Conservation (phyloP, 345 rosid genomes). For the Acer campestre region DNA sequence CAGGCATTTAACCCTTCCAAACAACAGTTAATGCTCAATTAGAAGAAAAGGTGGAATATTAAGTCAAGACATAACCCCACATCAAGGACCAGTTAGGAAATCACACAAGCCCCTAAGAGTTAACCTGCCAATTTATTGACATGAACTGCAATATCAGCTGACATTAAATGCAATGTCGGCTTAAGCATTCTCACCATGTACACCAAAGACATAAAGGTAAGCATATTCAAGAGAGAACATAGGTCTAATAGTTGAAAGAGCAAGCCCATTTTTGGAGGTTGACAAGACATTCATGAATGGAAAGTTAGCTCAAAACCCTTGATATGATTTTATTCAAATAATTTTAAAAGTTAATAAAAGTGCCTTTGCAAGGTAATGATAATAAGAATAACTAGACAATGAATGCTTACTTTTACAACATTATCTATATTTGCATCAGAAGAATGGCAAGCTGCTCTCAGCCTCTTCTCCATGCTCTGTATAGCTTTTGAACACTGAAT, state of each 20-base stretch:
- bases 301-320: not conserved
- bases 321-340: not conserved
- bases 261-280: not conserved
- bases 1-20: not conserved
- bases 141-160: not conserved
- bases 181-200: not conserved
- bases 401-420: conserved; percentile 65
- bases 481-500: conserved; percentile 64
- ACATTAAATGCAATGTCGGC: not conserved
- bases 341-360: not conserved
- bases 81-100: not conserved
- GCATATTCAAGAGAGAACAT: not conserved
- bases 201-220: not conserved
- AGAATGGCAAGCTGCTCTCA: conserved; percentile 92
- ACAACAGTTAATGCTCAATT: not conserved
- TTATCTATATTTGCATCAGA: conserved; percentile 77
- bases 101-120: not conserved
- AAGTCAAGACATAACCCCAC: not conserved
- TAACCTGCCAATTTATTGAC: not conserved
- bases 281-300: not conserved
- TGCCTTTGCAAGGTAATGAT: not conserved
- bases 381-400: conserved; percentile 4
- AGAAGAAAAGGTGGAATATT: not conserved
- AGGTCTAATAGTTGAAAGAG: not conserved
- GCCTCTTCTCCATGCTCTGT: conserved; percentile 88